Percentiles rank a stretch among this genome's conserved stretches.
Conservation (phyloP, 495 filamentous ascomycete genomes). For the Xylaria flabelliformis region DNA sequence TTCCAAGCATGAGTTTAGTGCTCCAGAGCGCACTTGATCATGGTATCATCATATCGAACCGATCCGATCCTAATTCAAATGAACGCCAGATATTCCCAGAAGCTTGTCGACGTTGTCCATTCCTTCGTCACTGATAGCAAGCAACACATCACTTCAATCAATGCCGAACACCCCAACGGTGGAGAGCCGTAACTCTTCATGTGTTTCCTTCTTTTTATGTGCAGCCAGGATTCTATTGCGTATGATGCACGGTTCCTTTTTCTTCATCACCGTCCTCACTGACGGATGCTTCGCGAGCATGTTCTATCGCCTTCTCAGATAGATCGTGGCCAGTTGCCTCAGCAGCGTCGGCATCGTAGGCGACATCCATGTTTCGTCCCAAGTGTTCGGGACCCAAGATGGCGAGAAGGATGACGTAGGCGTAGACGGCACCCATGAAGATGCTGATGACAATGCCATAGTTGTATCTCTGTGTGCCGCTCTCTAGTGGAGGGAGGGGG, state of each 20-base stretch:
- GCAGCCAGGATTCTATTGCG: slow-evolving; percentile 2
- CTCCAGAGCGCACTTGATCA: neutral
- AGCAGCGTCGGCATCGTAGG: slow-evolving; percentile 67
- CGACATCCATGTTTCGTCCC: slow-evolving; percentile 67
- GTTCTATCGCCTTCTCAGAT: slow-evolving; percentile 34
- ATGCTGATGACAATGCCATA: slow-evolving; percentile 93
- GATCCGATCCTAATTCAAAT: neutral
- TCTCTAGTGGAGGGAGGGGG: slow-evolving; percentile 66
- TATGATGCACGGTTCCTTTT: slow-evolving; percentile 34
- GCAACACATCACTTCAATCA: neutral
- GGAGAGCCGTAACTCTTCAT: neutral
- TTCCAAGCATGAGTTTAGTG: slow-evolving; percentile 1
- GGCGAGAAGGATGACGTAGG: slow-evolving; percentile 76
- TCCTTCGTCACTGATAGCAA: neutral
- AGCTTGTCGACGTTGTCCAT: neutral
- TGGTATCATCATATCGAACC: slow-evolving; percentile 4
- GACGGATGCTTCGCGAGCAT: slow-evolving; percentile 23
- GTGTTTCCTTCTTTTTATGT: neutral
- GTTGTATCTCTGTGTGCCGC: slow-evolving; percentile 63
- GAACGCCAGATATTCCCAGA: neutral
- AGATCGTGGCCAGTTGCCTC: slow-evolving; percentile 55
- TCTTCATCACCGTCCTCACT: slow-evolving; percentile 39
- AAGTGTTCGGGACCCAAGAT: slow-evolving; percentile 79
- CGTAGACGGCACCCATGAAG: slow-evolving; percentile 92
- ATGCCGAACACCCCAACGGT: neutral